These are phyloP conservation scores for Hyphopichia burtonii DNA, from an alignment of 1,139 yeast genomes.

Conservation along the genomic window DNA sequence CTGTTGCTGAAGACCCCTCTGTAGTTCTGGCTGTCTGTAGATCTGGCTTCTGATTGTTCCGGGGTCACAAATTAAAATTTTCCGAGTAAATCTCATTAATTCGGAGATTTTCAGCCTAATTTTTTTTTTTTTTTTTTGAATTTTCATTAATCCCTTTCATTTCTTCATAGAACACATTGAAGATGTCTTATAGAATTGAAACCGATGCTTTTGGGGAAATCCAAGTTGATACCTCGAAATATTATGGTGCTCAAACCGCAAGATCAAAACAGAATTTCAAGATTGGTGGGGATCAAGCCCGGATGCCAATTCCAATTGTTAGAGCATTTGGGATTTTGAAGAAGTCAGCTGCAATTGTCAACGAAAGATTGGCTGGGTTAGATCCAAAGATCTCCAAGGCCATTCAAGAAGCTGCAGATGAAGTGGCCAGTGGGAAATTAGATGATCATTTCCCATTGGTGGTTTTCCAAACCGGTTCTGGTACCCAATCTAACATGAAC, in stretches of 20 bases:
- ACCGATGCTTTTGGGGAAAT: conserved; percentile 97
- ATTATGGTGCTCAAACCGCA: conserved; percentile 99
- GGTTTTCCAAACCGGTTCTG: conserved; percentile 98
- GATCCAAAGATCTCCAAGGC: conserved; percentile 83
- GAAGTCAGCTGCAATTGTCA: conserved; percentile 93
- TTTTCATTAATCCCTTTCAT: background rate
- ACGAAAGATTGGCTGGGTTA: conserved; percentile 73
- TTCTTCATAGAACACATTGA: conserved; percentile 21
- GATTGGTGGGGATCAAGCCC: conserved; percentile 90
- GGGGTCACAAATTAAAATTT: background rate
- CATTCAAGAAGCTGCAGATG: conserved; percentile 92
- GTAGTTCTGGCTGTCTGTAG: no score
- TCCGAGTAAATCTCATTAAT: background rate
- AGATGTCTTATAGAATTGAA: conserved; percentile 55
- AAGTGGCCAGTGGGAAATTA: conserved; percentile 88
- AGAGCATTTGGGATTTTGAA: conserved; percentile 91
- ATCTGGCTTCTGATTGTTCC: background rate
- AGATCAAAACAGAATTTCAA: conserved; percentile 90
- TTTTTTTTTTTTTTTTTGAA: background rate
- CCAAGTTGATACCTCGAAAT: conserved; percentile 78
- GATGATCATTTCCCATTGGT: conserved; percentile 95
- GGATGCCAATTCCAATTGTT: conserved; percentile 88
- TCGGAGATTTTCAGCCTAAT: background rate
- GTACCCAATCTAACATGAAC: conserved; percentile 98
- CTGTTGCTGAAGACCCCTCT: no score